A percentile compares a stretch with the other conserved stretches of the same genome.
Evolutionary conservation across 176 grass and related monocot species (phyloP).

Genomic region (Cymbopogon citratus): DNA sequence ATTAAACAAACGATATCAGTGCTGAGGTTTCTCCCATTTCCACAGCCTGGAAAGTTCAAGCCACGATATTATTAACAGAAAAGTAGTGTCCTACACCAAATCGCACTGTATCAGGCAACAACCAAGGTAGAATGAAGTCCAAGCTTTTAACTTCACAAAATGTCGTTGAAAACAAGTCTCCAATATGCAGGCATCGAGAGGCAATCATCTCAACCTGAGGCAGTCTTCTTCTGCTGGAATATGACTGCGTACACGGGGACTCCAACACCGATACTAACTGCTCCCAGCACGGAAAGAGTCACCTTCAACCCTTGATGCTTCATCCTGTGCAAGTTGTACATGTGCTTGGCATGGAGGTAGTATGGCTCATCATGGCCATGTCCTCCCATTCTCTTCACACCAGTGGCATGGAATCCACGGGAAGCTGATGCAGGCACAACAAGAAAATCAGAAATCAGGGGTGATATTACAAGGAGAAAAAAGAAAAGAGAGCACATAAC

Average conservation of each 20-base stretch:
- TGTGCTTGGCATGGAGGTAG: constrained; percentile 90
- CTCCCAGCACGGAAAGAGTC: constrained; percentile 42
- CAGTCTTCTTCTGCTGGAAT: constrained; percentile 81
- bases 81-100: constrained; percentile 19
- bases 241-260: constrained; percentile 65
- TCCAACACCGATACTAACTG: constrained; percentile 47
- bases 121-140: constrained; percentile 20
- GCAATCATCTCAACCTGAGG: constrained; percentile 45
- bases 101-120: constrained; percentile 19
- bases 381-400: constrained; percentile 67
- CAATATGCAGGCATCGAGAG: neutral
- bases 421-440: constrained; percentile 39
- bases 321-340: constrained; percentile 96
- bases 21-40: constrained; percentile 6
- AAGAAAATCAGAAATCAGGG: neutral
- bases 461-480: neutral
- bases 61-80: constrained; percentile 49
- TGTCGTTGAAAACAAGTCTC: constrained; percentile 17
- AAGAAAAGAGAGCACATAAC: neutral
- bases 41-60: constrained; percentile 42
- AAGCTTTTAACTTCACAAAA: constrained; percentile 35
- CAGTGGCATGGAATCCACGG: constrained; percentile 69
- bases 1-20: neutral
- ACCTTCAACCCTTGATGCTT: constrained; percentile 62
- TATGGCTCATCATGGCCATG: constrained; percentile 61